These are phyloP conservation scores for Gastrolobium bilobum DNA, from an alignment of 306 rosid genomes.

Conservation along the genomic window DNA sequence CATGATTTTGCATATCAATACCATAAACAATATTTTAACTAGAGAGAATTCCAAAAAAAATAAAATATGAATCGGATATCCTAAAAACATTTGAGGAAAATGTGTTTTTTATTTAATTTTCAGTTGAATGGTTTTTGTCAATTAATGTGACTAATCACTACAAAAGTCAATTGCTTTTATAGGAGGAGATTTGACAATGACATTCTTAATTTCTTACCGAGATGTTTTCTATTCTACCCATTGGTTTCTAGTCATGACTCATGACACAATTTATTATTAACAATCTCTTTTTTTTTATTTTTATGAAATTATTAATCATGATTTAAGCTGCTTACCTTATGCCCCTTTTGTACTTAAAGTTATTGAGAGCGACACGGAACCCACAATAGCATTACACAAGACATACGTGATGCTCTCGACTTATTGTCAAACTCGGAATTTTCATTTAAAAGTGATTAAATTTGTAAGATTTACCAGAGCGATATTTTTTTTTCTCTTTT, in stretches of 20 bases:
- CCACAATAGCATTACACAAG: slow-evolving; percentile 39
- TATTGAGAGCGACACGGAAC: slow-evolving; percentile 37
- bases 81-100: not conserved
- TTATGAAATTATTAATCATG: slow-evolving; percentile 17
- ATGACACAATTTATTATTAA: not conserved
- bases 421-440: not conserved
- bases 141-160: slow-evolving; percentile 35
- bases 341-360: slow-evolving; percentile 46
- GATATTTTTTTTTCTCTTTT: not conserved
- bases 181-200: slow-evolving; percentile 45
- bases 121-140: slow-evolving; percentile 45
- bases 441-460: not conserved
- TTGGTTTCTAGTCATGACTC: not conserved
- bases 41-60: not conserved
- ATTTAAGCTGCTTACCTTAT: slow-evolving; percentile 45
- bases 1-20: too few species aligned
- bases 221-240: slow-evolving; percentile 8
- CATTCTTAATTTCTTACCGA: slow-evolving; percentile 35
- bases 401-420: not conserved
- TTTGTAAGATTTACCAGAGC: not conserved
- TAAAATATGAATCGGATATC: not conserved
- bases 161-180: slow-evolving; percentile 43
- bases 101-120: slow-evolving; percentile 3
- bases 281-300: not conserved
- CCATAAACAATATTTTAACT: not conserved